Percentiles rank a stretch among this genome's conserved stretches.
phyloP scores from a whole-genome alignment of 2,329 filamentous ascomycete genomes.

The Fusarium pseudocircinatum region DNA sequence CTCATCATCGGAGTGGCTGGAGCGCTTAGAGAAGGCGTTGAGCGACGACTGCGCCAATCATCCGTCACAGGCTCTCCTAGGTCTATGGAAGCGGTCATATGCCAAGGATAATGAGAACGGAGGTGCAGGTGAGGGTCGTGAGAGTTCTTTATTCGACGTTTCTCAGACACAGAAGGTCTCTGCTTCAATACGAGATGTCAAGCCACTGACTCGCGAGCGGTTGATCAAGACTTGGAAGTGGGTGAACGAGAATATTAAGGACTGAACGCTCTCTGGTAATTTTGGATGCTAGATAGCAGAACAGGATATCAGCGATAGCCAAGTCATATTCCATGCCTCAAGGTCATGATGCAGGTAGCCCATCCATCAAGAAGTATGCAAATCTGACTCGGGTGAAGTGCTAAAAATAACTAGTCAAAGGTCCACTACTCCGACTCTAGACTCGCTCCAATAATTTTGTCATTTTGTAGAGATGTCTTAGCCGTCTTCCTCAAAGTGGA shows the following conservation, averaged over 20 bases:
- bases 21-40: constrained; percentile 18
- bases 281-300: fast-evolving
- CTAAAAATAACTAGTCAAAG: fast-evolving
- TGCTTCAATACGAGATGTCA: constrained; percentile 1
- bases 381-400: fast-evolving
- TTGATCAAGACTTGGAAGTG: constrained; percentile 37
- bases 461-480: fast-evolving
- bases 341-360: neutral
- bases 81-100: constrained; percentile 34
- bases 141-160: constrained; percentile 12
- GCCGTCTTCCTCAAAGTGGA: neutral
- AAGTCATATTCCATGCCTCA: fast-evolving
- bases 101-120: neutral
- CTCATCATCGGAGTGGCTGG: constrained; percentile 24
- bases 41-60: neutral
- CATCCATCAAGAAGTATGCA: neutral
- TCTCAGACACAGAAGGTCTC: constrained; percentile 10
- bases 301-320: neutral
- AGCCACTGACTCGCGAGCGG: constrained; percentile 23
- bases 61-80: constrained; percentile 36
- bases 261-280: neutral
- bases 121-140: fast-evolving
- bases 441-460: neutral
- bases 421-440: fast-evolving
- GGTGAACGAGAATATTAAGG: constrained; percentile 14